These are phyloP conservation scores for Piedraia hortae DNA, from an alignment of 2,329 filamentous ascomycete genomes.

Conservation along the genomic window DNA sequence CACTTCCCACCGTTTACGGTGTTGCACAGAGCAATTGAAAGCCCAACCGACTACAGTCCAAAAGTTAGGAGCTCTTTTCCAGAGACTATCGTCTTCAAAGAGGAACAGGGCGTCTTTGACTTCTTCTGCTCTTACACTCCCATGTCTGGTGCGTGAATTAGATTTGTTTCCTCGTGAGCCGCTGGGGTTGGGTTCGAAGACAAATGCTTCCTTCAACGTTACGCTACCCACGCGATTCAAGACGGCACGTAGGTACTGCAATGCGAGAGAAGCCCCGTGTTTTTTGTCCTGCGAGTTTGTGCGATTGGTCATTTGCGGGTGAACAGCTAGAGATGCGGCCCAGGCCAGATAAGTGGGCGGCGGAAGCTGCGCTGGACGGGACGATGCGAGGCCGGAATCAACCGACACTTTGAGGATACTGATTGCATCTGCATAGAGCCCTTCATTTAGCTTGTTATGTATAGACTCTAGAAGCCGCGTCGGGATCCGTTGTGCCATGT, in stretches of 20 bases:
- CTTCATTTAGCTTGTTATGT: neutral
- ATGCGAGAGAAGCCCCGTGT: constrained; percentile 35
- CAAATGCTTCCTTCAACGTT: constrained; percentile 46
- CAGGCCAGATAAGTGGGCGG: constrained; percentile 47
- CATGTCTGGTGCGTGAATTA: neutral
- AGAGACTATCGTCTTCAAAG: constrained; percentile 33
- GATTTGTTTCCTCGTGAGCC: constrained; percentile 3
- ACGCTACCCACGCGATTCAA: constrained; percentile 37
- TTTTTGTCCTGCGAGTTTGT: constrained; percentile 31
- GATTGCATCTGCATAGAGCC: neutral
- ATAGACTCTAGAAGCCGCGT: neutral
- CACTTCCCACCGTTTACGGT: constrained; percentile 48
- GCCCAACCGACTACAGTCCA: constrained; percentile 80
- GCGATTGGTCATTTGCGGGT: constrained; percentile 53
- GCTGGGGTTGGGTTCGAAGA: constrained; percentile 20
- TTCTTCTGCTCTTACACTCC: too few relatives aligned
- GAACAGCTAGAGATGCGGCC: constrained; percentile 54
- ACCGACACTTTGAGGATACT: constrained; percentile 16
- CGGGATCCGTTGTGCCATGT: neutral
- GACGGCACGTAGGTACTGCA: constrained; percentile 42
- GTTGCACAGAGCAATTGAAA: constrained; percentile 56
- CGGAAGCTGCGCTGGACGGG: constrained; percentile 30
- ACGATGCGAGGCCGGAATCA: constrained; percentile 24
- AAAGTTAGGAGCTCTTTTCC: constrained; percentile 55
- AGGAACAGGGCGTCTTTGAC: too few relatives aligned